Evolutionary conservation across 192 early-diverging fungal species (phyloP).

Genomic region (Paraglomus occultum): DNA sequence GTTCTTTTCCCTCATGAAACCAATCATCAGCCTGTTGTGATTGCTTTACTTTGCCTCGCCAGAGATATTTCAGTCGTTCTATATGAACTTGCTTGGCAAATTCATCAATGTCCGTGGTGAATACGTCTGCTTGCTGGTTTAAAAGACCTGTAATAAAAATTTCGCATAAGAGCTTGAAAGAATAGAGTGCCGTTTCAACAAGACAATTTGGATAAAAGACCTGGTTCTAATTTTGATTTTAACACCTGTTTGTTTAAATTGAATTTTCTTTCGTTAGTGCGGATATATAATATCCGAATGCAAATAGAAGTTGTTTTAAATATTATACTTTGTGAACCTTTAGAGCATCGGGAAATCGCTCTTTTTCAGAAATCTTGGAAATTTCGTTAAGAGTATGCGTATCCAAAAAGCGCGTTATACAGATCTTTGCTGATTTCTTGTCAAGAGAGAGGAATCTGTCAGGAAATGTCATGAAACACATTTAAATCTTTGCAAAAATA

Average conservation of each 20-base stretch:
- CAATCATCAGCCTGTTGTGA: conserved; percentile 14
- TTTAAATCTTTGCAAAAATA: neutral
- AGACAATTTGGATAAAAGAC: no score
- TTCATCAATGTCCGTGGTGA: conserved; percentile 34
- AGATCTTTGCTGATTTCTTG: conserved; percentile 27
- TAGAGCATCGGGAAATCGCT: conserved; percentile 30
- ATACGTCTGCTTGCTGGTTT: conserved; percentile 3
- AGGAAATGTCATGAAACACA: no score
- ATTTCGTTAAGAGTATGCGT: conserved; percentile 1
- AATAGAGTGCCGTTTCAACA: neutral
- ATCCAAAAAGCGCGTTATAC: neutral
- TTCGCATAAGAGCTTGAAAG: no score
- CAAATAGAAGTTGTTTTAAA: no score
- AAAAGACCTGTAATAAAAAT: neutral
- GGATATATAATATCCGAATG: no score
- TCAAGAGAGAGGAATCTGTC: neutral
- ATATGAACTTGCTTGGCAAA: conserved; percentile 37
- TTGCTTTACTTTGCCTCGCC: conserved; percentile 29
- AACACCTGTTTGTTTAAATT: no score
- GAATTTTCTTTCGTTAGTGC: no score
- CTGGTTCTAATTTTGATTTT: no score
- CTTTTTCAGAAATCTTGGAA: conserved; percentile 32
- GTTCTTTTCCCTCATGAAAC: conserved; percentile 22
- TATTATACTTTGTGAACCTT: conserved; percentile 37
- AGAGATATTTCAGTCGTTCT: conserved; percentile 36